Conservation (phyloP, 441 rosid species). For the Populus hybrid region DNA sequence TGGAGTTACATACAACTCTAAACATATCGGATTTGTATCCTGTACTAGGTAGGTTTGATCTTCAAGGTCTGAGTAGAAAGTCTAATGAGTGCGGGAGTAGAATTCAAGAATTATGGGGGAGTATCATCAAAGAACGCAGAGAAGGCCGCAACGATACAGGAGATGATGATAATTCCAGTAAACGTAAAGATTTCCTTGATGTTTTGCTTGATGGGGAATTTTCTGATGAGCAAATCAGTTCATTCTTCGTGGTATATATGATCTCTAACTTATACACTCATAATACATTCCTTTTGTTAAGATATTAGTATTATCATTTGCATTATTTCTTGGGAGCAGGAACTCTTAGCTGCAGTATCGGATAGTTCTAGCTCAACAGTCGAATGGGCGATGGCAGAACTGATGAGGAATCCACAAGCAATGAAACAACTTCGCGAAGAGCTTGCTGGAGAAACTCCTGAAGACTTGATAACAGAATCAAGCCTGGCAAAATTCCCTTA, state of each 20-base stretch:
- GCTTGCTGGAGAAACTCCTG: not conserved
- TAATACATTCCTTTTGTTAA: not conserved
- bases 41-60: constrained; percentile 17
- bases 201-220: constrained; percentile 17
- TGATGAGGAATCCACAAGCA: constrained; percentile 15
- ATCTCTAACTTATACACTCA: not conserved
- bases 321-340: constrained; percentile 10
- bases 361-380: constrained; percentile 19
- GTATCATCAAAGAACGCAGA: constrained; percentile 20
- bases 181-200: constrained; percentile 22
- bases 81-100: not conserved
- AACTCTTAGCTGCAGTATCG: constrained; percentile 27
- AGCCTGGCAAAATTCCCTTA: constrained; percentile 41
- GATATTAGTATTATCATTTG: not conserved
- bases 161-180: not conserved
- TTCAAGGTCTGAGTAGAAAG: constrained; percentile 22
- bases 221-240: constrained; percentile 20
- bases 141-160: constrained; percentile 1
- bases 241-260: constrained; percentile 8
- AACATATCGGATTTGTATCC: constrained; percentile 32
- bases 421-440: constrained; percentile 20
- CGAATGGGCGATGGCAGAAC: constrained; percentile 27
- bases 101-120: constrained; percentile 20
- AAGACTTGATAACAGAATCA: constrained; percentile 25
- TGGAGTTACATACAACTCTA: constrained; percentile 24